Base-by-base conservation (phyloP, 305 asterid species). In the Solanum chacoense region DNA sequence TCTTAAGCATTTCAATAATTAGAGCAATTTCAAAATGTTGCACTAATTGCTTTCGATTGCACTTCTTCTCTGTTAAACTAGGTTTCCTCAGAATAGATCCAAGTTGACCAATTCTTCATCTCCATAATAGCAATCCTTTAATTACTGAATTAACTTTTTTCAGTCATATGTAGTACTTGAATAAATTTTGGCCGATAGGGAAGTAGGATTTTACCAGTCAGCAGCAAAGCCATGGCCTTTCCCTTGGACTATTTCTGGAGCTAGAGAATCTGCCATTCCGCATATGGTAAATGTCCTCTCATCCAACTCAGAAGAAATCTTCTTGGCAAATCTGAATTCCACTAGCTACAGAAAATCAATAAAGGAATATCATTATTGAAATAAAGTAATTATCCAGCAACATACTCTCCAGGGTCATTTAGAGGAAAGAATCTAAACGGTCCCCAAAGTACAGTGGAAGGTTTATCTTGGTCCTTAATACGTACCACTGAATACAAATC, bases 241-340 rank as follows among this genome's bases (percentile, higher is more conserved):
- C 88, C 99, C 99, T 93, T 93, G 98, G 90, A 97, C 94, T 79
- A 96, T 93, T 93, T 97, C 99, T 84, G 99, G 99, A 91, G 98
- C 96, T 91, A 96, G 93, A 40, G 97, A 94, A 91, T 97, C 98
- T 7, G 97, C 92, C 93, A 92, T 96, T 26, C 99, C 98, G 88
- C 98, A 96, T 84, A 95, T 94, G 40, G 99, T 95, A 92, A 91
- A 96, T 72, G 99, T 92, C 92, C 98, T 93, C 88, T 94, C 96
- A 89, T 88, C 89, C 85, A 84, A 76, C 85, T 94, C 97, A 75
- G 94, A 91, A 83, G 94, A 92, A 73, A 97, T 89, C 91, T 93
- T 92, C 94, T 97, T 96, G 86, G 97, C 97, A 71, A 94, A 97
- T 94, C 98, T 95, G 95, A 96, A 97, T 94, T 97, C 99, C 93